Conservation (phyloP, 225 moss, liverwort and hornwort species). For the Sphagnum contortum region DNA sequence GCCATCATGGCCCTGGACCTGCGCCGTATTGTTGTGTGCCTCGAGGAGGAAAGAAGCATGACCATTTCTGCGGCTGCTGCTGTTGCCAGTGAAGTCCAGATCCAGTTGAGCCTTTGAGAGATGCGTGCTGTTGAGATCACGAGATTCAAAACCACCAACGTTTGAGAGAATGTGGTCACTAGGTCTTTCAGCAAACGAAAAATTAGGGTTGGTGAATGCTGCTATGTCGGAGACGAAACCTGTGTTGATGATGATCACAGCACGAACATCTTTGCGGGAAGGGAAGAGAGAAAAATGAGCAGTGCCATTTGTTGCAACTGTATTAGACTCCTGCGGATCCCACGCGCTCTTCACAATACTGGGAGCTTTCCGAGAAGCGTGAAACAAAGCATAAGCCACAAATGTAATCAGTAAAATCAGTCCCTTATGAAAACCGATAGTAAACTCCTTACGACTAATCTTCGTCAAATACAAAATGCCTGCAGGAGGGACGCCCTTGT, state of each 20-base stretch:
- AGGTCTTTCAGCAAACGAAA: constrained; percentile 6
- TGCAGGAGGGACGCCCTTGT: too few relatives aligned
- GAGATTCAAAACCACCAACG: neutral
- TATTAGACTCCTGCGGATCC: constrained; percentile 44
- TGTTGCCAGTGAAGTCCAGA: neutral
- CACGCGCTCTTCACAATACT: constrained; percentile 87
- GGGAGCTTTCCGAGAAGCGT: constrained; percentile 78
- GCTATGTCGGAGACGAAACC: neutral
- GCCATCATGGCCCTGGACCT: constrained; percentile 1
- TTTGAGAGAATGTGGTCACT: constrained; percentile 9
- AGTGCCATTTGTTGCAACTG: too few relatives aligned
- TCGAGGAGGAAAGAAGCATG: neutral
- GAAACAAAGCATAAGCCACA: constrained; percentile 67
- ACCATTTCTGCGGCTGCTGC: neutral
- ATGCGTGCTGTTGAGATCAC: too few relatives aligned
- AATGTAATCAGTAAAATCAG: constrained; percentile 53
- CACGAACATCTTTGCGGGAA: neutral
- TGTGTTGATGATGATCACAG: neutral
- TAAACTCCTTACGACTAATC: too few relatives aligned
- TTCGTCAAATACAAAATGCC: too few relatives aligned
- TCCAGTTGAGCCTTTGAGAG: neutral
- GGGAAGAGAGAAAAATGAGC: too few relatives aligned
- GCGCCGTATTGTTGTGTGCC: neutral
- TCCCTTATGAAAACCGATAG: too few relatives aligned
- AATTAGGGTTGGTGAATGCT: neutral